Evolutionary conservation across 2,329 filamentous ascomycete species (phyloP), one percentile per base, ranked within the genome.

Genomic region (Stagonosporopsis vannaccii): DNA sequence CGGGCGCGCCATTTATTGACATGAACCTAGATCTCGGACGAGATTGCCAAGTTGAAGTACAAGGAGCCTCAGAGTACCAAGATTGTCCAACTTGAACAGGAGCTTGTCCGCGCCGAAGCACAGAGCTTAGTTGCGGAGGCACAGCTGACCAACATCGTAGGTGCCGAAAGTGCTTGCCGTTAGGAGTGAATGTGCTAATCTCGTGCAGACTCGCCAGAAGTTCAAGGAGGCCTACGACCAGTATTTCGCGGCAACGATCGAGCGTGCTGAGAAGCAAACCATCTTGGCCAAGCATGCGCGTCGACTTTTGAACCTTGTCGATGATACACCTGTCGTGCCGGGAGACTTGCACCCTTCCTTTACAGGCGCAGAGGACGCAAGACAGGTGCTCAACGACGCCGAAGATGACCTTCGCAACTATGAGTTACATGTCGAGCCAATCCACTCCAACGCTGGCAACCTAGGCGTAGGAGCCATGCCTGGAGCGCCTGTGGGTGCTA

Each of bases 51-150:
- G 78, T 80, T 97, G 67, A 97, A 96, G 83, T 85, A 89, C 77
- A 97, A 95, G 81, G 95, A 98, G 78, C 92, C 93, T 6, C 86
- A 90, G 73, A 96, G 89, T 71, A 83, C 90, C 26, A 90, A 87
- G 74, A 81, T 98, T 51, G 87, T 92, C 32, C 89, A 89, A 20
- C 84, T 98, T 50, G 95, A 99, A 81, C 95, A 99, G 81, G 95
- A 98, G 81, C 87, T 99, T 49, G 93, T 99, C 49, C 85, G 95
- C 64, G 93, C 94, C 22, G 95, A 99, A 82, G 95, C 95, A 3
- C 93, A 98, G 81, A 96, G 92, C 70, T 79, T 99, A 56, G 95
- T 99, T 45, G 95, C 95, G 1, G 95, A 99, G 79, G 95, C 95
- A 20, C 95, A 99, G 78, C 83, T 99, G 75, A 94, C 90, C 72